Evolutionary conservation across 768 basidiomycete genomes (phyloP).

Genomic region (Agaricus subrufescens): DNA sequence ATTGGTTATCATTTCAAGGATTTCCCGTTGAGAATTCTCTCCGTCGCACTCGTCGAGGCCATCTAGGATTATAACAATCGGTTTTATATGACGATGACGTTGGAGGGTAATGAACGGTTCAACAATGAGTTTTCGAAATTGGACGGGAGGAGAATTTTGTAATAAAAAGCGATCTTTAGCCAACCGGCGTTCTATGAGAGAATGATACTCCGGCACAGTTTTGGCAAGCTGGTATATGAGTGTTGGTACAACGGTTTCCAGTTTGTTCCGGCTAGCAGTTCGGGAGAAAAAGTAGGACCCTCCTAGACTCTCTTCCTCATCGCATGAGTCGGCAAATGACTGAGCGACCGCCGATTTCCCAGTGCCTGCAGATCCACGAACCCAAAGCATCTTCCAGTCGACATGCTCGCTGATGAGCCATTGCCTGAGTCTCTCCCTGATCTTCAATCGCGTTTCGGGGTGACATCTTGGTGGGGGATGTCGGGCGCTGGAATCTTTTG

Average conservation of each 20-base stretch:
- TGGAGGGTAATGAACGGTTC: neutral
- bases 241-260: neutral
- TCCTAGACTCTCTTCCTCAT: neutral
- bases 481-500: too few species aligned
- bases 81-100: neutral
- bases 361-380: neutral
- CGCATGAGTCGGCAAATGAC: neutral
- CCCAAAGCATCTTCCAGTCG: neutral
- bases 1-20: neutral
- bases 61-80: neutral
- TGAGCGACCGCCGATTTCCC: neutral
- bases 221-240: slow-evolving; percentile 4
- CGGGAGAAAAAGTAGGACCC: neutral
- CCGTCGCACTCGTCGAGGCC: slow-evolving; percentile 7
- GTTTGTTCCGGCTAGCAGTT: neutral
- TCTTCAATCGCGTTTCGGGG: neutral
- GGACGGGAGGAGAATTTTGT: neutral
- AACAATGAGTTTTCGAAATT: slow-evolving; percentile 3
- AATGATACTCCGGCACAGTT: neutral
- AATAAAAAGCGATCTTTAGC: neutral
- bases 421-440: neutral
- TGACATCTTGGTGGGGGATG: neutral
- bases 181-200: neutral
- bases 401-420: neutral
- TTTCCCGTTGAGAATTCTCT: neutral